phyloP scores from a whole-genome alignment of 2,329 filamentous ascomycete genomes.

The Fonsecaea pedrosoi region DNA sequence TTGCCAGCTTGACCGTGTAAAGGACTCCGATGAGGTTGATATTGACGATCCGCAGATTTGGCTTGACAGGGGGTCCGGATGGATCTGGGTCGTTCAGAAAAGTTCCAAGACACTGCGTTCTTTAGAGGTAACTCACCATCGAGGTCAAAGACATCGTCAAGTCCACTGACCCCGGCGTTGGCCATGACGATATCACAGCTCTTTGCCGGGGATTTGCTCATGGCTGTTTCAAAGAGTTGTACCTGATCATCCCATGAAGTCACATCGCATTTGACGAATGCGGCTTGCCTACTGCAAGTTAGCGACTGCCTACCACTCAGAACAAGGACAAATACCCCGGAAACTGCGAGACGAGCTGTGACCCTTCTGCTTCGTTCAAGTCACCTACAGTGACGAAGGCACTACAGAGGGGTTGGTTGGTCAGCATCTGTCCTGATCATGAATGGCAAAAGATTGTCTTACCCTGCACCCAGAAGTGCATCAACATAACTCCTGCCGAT shows the following conservation, averaged over 20 bases:
- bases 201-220: slow-evolving; percentile 59
- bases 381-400: no score
- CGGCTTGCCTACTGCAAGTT: slow-evolving; percentile 2
- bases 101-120: slow-evolving; percentile 46
- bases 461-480: no score
- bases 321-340: no score
- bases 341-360: not conserved
- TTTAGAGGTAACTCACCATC: slow-evolving; percentile 14
- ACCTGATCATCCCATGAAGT: slow-evolving; percentile 70
- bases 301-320: no score
- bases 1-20: slow-evolving; percentile 33
- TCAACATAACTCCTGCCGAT: no score
- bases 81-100: slow-evolving; percentile 14
- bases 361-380: no score
- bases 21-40: slow-evolving; percentile 30
- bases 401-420: no score
- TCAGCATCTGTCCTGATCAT: no score
- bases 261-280: slow-evolving; percentile 59
- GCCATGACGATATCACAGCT: slow-evolving; percentile 69
- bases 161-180: slow-evolving; percentile 67
- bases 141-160: slow-evolving; percentile 40
- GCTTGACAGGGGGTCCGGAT: slow-evolving; percentile 38
- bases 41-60: slow-evolving; percentile 45
- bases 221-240: slow-evolving; percentile 65
- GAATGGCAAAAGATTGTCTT: no score